Conservation (phyloP, 73 alveolate genomes). For the Uronychia setigera region DNA sequence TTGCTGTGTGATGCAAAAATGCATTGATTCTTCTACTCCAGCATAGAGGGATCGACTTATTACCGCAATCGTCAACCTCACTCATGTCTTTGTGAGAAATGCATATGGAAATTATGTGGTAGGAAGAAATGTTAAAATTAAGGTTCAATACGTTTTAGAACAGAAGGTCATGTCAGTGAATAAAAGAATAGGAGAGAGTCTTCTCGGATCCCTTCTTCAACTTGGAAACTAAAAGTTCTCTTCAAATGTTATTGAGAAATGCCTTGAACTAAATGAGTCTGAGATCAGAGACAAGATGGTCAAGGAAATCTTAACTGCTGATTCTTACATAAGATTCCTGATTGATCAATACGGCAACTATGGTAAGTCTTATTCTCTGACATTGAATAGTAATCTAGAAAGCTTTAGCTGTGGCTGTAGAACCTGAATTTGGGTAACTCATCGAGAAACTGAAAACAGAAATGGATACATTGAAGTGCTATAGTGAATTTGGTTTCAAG, state of each 20-base stretch:
- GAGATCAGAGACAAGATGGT: slow-evolving; percentile 61
- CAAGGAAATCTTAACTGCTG: slow-evolving; percentile 40
- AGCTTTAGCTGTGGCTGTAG: slow-evolving; percentile 59
- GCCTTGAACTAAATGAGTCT: slow-evolving; percentile 72
- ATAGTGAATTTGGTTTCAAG: slow-evolving; percentile 55
- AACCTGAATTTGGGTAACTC: slow-evolving; percentile 29
- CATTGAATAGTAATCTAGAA: slow-evolving; percentile 28
- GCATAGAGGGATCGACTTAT: slow-evolving; percentile 41
- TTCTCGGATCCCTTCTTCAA: slow-evolving; percentile 43
- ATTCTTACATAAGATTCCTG: slow-evolving; percentile 29
- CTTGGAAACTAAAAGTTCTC: slow-evolving; percentile 89
- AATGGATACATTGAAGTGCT: slow-evolving; percentile 38
- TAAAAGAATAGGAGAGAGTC: slow-evolving; percentile 28
- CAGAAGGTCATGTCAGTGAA: slow-evolving; percentile 68
- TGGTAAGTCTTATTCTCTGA: slow-evolving; percentile 22
- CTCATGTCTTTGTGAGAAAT: slow-evolving; percentile 58
- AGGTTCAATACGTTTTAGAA: slow-evolving; percentile 82
- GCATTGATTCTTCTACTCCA: slow-evolving; percentile 68
- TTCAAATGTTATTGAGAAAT: slow-evolving; percentile 94
- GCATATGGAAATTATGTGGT: slow-evolving; percentile 85
- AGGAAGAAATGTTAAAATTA: no score
- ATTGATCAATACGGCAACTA: slow-evolving; percentile 69
- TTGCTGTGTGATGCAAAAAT: slow-evolving; percentile 77
- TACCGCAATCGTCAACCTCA: slow-evolving; percentile 31
- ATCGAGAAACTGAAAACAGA: slow-evolving; percentile 56